Evolutionary conservation across 768 basidiomycete genomes (phyloP).

Genomic region (Tulasnella sp.): DNA sequence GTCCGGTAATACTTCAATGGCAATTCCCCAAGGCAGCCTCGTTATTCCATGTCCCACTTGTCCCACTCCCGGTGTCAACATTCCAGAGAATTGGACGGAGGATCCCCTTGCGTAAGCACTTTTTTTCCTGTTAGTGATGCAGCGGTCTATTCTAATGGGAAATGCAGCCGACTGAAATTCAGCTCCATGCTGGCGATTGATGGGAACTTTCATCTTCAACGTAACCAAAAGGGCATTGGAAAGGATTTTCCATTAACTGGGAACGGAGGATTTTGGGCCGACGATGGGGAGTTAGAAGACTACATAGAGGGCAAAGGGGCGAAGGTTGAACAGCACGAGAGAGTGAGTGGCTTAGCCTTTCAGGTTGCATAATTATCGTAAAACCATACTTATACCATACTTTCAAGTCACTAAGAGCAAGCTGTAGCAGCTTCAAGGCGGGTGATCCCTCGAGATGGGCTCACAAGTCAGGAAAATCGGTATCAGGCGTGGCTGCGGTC

Average conservation of each 20-base stretch:
- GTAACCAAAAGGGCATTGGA: not conserved
- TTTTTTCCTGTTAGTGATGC: not conserved
- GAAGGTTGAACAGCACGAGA: not conserved
- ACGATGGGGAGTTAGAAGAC: not conserved
- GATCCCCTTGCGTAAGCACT: not conserved
- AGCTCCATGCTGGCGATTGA: not conserved
- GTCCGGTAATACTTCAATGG: not conserved
- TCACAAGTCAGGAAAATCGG: not conserved
- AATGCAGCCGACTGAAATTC: not conserved
- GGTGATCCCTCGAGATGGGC: not conserved
- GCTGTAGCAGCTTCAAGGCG: not conserved
- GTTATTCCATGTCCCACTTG: not conserved
- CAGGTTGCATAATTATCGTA: not conserved
- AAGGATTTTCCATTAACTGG: not conserved
- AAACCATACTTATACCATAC: not conserved
- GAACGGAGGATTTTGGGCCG: not conserved
- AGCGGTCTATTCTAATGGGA: not conserved
- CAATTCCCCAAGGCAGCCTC: not conserved
- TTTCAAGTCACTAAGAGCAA: not conserved
- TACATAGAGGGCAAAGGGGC: not conserved
- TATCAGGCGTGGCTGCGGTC: not conserved
- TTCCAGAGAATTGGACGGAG: not conserved
- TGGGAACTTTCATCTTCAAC: not conserved
- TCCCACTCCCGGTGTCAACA: not conserved
- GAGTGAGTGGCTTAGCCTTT: not conserved